phyloP scores from a whole-genome alignment of 2,329 filamentous ascomycete species.

The Neopestalotiopsis clavispora region DNA sequence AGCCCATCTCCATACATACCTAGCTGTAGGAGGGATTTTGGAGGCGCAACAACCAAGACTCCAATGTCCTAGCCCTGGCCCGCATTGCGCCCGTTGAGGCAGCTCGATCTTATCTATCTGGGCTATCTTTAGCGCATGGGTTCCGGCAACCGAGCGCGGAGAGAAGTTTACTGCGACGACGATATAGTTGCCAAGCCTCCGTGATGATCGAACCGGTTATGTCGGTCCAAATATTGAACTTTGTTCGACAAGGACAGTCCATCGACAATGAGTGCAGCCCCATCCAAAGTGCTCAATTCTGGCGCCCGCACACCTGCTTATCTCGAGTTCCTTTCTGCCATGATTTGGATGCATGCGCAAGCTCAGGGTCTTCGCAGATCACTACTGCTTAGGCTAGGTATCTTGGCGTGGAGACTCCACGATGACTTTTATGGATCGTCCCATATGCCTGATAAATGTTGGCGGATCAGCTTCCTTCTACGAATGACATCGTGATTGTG shows the following conservation, averaged over 20 bases:
- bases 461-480: background rate
- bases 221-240: background rate
- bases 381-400: constrained; percentile 1
- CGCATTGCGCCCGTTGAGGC: constrained; percentile 4
- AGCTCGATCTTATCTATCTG: constrained; percentile 11
- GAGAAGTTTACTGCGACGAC: background rate
- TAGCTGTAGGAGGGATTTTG: background rate
- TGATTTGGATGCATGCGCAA: background rate
- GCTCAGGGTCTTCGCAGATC: background rate
- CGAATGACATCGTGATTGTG: background rate
- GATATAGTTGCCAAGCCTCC: background rate
- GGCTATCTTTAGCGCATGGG: constrained; percentile 8
- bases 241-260: background rate
- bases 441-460: background rate
- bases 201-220: background rate
- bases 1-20: background rate
- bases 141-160: background rate
- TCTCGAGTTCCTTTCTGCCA: background rate
- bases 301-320: background rate
- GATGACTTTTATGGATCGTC: background rate
- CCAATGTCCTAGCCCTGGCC: background rate
- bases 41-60: background rate
- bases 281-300: background rate
- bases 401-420: background rate
- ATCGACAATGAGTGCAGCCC: background rate